Base-by-base conservation (phyloP, 495 filamentous ascomycete species). In the Venustampulla echinocandica region DNA sequence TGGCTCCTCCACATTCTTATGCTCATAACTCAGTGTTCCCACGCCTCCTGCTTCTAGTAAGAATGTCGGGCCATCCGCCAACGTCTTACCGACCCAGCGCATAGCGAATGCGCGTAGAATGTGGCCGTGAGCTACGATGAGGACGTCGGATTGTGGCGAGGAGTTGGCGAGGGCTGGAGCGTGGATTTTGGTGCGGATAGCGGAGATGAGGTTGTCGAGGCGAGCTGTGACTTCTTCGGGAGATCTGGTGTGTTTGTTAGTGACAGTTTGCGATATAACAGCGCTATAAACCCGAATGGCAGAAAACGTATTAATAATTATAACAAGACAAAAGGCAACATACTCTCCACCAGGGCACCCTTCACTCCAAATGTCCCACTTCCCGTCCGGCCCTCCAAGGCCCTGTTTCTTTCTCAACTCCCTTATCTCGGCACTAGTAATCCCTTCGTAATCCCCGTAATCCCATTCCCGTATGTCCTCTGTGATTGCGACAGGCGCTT, bases 81-180 rank as follows among this genome's bases (percentile, higher is more conserved):
- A 62, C 15, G 79, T 71, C 60, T 84, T 81, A 0, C 75, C 73
- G 0, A 79, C 71, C 90, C 90, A 96, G 15, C 90, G 71, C 79
- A 93, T 90, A 4, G 87, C 85, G 64, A 96, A 94, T 0, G 87
- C 87, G 20, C 90, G 73, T 23, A 95, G 69, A 22, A 94, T 87
- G 62, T 94, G 90, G 0, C 90, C 90, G 56, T 96, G 90, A 3
- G 85, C 81, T 23, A 85, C 70, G 13, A 82, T 69, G 13, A 82
- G 63, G 19, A 85, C 77, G 44, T 77, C 74, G 5, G 52, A 57
- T 0, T 42, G 49, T 18, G 62, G 42, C 18, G 63, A 61, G 10
- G 36, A 51, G n/a, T 70, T 69, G 14, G 63, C 65, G 48, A 81
- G 74, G 19, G 62, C 64, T 11, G 68, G 69, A 4, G 55, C 57